Percentiles rank a stretch among this genome's conserved stretches.
Evolutionary conservation across 306 rosid genomes (phyloP).

Genomic region (Luffa aegyptiaca): DNA sequence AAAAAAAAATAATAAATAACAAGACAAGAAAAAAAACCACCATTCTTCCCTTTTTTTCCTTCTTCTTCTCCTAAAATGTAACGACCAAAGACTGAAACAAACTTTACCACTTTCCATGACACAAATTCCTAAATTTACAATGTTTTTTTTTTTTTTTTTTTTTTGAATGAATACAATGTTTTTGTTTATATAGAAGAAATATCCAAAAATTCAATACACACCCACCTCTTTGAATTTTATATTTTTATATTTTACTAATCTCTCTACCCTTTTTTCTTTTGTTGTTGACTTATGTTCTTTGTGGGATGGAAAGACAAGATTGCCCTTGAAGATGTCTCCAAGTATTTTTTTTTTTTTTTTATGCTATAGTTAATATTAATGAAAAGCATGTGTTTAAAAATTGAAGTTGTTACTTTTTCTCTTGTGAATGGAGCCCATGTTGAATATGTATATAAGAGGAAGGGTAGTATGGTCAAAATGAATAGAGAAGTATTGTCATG

Average conservation of each 20-base stretch:
- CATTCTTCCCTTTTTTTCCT: background rate
- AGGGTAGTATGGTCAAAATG: background rate
- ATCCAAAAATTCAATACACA: background rate
- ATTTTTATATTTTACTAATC: background rate
- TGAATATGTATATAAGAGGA: background rate
- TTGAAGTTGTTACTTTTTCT: background rate
- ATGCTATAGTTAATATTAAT: too few relatives aligned
- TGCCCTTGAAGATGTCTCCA: background rate
- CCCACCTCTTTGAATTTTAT: background rate
- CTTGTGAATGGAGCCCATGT: background rate
- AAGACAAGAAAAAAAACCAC: conserved; percentile 24
- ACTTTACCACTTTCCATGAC: conserved; percentile 27
- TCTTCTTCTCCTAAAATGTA: background rate
- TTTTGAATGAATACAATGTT: too few relatives aligned
- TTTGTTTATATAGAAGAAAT: background rate
- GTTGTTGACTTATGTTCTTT: background rate
- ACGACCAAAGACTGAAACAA: conserved; percentile 28
- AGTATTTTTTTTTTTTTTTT: too few relatives aligned
- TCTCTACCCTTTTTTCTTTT: background rate
- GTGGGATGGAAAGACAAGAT: background rate
- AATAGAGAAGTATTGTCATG: background rate
- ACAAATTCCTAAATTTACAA: conserved; percentile 19
- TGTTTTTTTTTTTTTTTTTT: too few relatives aligned
- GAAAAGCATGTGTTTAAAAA: too few relatives aligned
- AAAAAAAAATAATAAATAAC: too few relatives aligned